Conservation (phyloP, 495 filamentous ascomycete species). For the Lepidopterella palustris region DNA sequence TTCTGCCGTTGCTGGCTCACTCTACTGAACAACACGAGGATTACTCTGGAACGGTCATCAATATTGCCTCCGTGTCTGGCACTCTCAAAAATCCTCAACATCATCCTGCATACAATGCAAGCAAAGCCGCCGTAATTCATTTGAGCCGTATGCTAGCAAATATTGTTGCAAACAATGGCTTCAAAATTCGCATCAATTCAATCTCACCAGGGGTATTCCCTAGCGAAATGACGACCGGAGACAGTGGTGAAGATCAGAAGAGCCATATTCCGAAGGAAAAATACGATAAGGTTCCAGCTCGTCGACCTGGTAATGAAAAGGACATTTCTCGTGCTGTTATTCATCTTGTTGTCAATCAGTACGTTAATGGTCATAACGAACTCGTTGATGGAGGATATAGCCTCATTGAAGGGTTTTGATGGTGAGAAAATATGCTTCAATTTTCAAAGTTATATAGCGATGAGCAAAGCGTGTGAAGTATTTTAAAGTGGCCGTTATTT, state of each 20-base stretch:
- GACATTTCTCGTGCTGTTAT: conserved; percentile 70
- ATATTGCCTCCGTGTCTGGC: conserved; percentile 38
- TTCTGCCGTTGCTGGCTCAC: conserved; percentile 26
- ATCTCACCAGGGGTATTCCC: conserved; percentile 55
- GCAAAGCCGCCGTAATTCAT: conserved; percentile 48
- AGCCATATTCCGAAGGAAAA: conserved; percentile 55
- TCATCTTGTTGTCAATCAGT: conserved; percentile 59
- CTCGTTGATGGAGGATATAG: too few species aligned
- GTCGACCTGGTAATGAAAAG: conserved; percentile 59
- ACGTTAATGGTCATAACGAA: conserved; percentile 62
- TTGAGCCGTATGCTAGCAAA: conserved; percentile 49
- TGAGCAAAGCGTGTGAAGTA: too few species aligned
- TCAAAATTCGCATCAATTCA: conserved; percentile 38
- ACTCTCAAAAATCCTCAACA: conserved; percentile 45
- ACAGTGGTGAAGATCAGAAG: conserved; percentile 56
- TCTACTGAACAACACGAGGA: conserved; percentile 16
- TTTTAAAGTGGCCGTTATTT: too few species aligned
- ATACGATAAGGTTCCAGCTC: conserved; percentile 52
- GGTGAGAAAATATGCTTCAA: too few species aligned
- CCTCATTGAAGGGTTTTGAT: too few species aligned
- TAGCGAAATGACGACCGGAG: conserved; percentile 49
- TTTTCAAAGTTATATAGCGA: too few species aligned
- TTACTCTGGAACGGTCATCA: conserved; percentile 23
- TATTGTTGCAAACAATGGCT: conserved; percentile 40
- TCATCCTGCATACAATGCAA: conserved; percentile 50